phyloP scores from a whole-genome alignment of 2,329 filamentous ascomycete genomes.

The Nemania serpens region DNA sequence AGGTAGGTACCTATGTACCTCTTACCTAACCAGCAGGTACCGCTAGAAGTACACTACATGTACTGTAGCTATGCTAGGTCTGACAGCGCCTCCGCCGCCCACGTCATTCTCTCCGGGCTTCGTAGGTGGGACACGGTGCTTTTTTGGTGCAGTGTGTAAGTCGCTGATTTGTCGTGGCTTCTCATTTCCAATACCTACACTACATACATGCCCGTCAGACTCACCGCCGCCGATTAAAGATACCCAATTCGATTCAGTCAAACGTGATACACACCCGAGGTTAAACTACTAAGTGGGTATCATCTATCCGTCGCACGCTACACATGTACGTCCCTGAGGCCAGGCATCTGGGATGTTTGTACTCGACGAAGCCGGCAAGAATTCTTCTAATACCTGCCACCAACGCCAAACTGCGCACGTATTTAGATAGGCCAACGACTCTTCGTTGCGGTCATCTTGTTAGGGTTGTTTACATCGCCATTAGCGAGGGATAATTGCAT shows the following conservation, averaged over 20 bases:
- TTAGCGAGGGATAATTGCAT: neutral
- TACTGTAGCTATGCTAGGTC: neutral
- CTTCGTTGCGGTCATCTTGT: neutral
- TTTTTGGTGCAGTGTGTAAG: neutral
- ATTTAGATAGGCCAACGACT: no score
- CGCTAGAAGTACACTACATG: no score
- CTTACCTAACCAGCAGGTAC: no score
- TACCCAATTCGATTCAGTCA: no score
- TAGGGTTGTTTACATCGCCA: conserved; percentile 1
- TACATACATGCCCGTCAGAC: neutral
- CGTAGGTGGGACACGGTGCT: neutral
- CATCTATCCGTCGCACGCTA: neutral
- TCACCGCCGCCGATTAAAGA: neutral
- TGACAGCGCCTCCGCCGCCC: neutral
- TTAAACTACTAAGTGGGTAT: neutral
- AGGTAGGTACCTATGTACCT: no score
- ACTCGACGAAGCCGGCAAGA: no score
- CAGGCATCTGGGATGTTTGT: neutral
- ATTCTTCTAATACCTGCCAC: no score
- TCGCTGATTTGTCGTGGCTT: conserved; percentile 8
- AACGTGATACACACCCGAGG: neutral
- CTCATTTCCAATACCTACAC: neutral
- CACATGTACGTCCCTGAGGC: neutral
- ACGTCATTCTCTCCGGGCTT: neutral
- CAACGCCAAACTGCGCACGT: no score